A percentile compares a stretch with the other conserved stretches of the same genome.
phyloP scores from a whole-genome alignment of 73 alveolate genomes.

The Blepharisma japonicum region DNA sequence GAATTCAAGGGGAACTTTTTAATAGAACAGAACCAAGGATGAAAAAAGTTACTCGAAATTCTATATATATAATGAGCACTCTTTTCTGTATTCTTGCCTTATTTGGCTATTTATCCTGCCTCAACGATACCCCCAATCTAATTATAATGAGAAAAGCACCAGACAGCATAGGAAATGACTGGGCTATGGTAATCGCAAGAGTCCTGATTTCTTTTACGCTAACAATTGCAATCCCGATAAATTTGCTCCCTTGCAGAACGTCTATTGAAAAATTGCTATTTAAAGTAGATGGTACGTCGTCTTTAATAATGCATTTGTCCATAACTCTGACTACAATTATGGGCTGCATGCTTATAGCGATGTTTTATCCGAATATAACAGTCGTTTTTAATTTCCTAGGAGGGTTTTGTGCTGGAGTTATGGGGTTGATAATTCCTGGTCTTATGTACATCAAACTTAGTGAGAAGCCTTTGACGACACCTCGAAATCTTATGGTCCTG shows the following conservation, averaged over 20 bases:
- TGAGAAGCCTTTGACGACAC: not conserved
- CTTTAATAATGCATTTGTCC: not conserved
- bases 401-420: slow-evolving; percentile 23
- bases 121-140: slow-evolving; percentile 35
- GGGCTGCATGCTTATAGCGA: not conserved
- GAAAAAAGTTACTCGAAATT: slow-evolving; percentile 53
- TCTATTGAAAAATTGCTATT: slow-evolving; percentile 3
- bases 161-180: slow-evolving; percentile 29
- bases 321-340: not conserved
- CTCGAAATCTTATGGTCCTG: not conserved
- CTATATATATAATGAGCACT: slow-evolving; percentile 26
- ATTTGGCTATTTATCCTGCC: slow-evolving; percentile 45
- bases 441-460: not conserved
- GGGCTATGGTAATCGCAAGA: slow-evolving; percentile 31
- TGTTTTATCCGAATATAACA: not conserved
- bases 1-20: slow-evolving; percentile 49
- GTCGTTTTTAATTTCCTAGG: slow-evolving; percentile 12
- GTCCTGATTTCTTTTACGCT: slow-evolving; percentile 12
- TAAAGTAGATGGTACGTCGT: slow-evolving; percentile 19
- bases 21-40: slow-evolving; percentile 40
- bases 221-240: slow-evolving; percentile 20
- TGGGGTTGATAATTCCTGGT: slow-evolving; percentile 25
- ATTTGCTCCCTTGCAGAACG: slow-evolving; percentile 24
- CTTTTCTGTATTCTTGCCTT: slow-evolving; percentile 42
- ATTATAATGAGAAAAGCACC: slow-evolving; percentile 40